phyloP scores from a whole-genome alignment of 2,329 filamentous ascomycete species.

The Xylariales sp. region DNA sequence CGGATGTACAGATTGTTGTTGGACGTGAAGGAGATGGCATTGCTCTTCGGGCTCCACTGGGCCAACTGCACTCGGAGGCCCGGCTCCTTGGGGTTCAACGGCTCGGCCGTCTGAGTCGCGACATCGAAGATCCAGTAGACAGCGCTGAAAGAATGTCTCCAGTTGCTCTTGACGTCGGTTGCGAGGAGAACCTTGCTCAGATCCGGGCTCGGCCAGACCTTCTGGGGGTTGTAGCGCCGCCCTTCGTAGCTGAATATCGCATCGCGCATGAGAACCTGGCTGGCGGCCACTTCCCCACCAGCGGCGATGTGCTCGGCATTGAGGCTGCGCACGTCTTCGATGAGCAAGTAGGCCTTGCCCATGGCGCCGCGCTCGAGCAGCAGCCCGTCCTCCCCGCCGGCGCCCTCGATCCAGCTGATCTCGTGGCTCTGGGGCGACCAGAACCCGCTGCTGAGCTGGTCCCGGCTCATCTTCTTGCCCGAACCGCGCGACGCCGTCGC shows the following conservation, averaged over 20 bases:
- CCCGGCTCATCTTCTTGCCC: conserved; percentile 69
- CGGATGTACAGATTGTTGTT: conserved; percentile 89
- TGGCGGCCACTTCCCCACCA: conserved; percentile 34
- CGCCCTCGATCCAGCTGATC: conserved; percentile 73
- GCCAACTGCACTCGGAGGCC: conserved; percentile 74
- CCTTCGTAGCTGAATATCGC: conserved; percentile 57
- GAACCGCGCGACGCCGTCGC: conserved; percentile 57
- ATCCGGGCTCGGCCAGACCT: conserved; percentile 74
- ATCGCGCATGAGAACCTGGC: conserved; percentile 72
- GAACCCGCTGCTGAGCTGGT: conserved; percentile 62
- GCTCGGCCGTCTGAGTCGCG: conserved; percentile 68
- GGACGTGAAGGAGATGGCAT: conserved; percentile 83
- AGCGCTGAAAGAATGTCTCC: conserved; percentile 84
- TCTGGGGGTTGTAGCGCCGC: conserved; percentile 49
- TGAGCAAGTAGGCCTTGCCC: conserved; percentile 72
- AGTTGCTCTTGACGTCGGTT: conserved; percentile 69
- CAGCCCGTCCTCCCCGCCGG: conserved; percentile 76
- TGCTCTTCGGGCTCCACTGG: conserved; percentile 81
- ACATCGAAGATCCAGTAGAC: conserved; percentile 93
- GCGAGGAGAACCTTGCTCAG: conserved; percentile 82
- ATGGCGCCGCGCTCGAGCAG: conserved; percentile 66
- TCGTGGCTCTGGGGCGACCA: conserved; percentile 62
- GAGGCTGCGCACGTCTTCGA: conserved; percentile 74
- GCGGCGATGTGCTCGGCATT: conserved; percentile 35
- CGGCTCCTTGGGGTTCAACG: conserved; percentile 67